Evolutionary conservation across 2,329 filamentous ascomycete species (phyloP).

Genomic region (Neobulgaria alba): DNA sequence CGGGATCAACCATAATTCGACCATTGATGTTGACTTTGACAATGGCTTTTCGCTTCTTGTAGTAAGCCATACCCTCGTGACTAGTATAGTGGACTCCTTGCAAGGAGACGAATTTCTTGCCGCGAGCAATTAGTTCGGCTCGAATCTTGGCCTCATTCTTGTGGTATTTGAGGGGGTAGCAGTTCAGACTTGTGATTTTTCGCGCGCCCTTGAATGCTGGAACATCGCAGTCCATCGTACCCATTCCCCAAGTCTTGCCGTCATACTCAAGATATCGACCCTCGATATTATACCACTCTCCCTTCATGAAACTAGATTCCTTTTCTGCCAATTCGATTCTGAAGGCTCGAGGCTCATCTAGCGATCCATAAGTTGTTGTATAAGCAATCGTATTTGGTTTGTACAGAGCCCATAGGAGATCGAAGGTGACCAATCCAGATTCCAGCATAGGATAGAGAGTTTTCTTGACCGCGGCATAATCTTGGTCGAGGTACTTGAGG

Average conservation of each 20-base stretch:
- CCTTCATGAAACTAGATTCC: conserved; percentile 58
- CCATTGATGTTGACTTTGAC: conserved; percentile 80
- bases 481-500: conserved; percentile 68
- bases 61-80: conserved; percentile 77
- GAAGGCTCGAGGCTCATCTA: conserved; percentile 72
- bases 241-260: conserved; percentile 75
- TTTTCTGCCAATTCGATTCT: conserved; percentile 71
- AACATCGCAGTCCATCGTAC: conserved; percentile 61
- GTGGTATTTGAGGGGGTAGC: conserved; percentile 75
- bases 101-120: conserved; percentile 76
- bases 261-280: conserved; percentile 80
- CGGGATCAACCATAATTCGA: conserved; percentile 80
- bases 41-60: conserved; percentile 68
- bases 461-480: conserved; percentile 72
- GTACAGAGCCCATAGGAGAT: conserved; percentile 81
- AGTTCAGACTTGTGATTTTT: conserved; percentile 70
- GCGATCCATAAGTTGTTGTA: conserved; percentile 65
- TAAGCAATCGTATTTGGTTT: conserved; percentile 79
- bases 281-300: conserved; percentile 68
- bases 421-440: conserved; percentile 78
- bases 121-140: conserved; percentile 63
- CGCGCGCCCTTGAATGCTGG: conserved; percentile 68
- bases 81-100: conserved; percentile 75
- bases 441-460: conserved; percentile 73
- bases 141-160: conserved; percentile 58